phyloP scores from a whole-genome alignment of 352 stramenopile genomes.

The Globisporangium ultimum region DNA sequence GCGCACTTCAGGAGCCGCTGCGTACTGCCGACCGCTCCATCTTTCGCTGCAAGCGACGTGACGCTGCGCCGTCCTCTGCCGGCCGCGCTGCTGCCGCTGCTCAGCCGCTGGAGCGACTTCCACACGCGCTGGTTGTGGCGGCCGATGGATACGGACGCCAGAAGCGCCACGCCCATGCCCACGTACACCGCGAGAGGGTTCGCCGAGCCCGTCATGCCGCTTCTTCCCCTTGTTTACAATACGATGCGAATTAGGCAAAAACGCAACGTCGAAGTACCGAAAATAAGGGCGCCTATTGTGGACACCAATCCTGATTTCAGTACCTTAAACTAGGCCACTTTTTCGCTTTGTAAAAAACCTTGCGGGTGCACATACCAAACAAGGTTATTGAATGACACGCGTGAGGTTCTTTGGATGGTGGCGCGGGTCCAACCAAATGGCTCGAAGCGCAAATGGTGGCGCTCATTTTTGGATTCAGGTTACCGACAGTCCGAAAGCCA shows the following conservation, averaged over 20 bases:
- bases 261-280: not conserved
- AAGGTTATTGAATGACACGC: not conserved
- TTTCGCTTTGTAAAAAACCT: not conserved
- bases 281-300: not conserved
- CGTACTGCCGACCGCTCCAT: not conserved
- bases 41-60: slow-evolving; percentile 4
- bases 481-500: slow-evolving; percentile 82
- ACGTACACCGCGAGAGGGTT: slow-evolving; percentile 52
- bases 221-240: too few relatives aligned
- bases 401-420: not conserved
- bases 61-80: slow-evolving; percentile 20
- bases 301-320: not conserved
- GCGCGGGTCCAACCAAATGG: slow-evolving; percentile 7
- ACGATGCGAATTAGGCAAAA: not conserved
- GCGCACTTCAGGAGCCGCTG: slow-evolving; percentile 42
- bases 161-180: slow-evolving; percentile 66
- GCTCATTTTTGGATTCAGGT: slow-evolving; percentile 89
- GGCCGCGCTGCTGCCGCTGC: not conserved
- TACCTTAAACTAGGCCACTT: not conserved
- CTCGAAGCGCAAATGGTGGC: not conserved
- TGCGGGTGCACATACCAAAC: not conserved
- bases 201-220: slow-evolving; percentile 6
- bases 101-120: slow-evolving; percentile 36
- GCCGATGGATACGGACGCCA: slow-evolving; percentile 66
- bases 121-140: slow-evolving; percentile 47